A percentile compares a stretch with the other conserved stretches of the same genome.
Evolutionary conservation across 805 yeast genomes (phyloP).

Genomic region (Soucietia sequanensis): DNA sequence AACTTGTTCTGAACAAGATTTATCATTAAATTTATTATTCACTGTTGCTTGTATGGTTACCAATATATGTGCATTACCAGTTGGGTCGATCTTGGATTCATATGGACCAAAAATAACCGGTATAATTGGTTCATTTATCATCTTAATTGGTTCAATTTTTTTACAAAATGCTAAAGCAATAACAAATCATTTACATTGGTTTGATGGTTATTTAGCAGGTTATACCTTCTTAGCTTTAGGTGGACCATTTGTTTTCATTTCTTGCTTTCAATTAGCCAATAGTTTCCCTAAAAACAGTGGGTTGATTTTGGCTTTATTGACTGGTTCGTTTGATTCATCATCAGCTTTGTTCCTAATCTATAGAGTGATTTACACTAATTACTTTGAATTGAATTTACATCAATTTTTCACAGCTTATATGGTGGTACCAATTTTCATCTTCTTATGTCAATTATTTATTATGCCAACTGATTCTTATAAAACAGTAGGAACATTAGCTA

Average conservation of each 20-base stretch:
- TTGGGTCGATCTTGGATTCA: slow-evolving; percentile 74
- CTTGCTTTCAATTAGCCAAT: slow-evolving; percentile 85
- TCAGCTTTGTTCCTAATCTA: slow-evolving; percentile 62
- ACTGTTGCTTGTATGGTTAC: slow-evolving; percentile 86
- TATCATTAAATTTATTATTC: slow-evolving; percentile 78
- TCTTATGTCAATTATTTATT: slow-evolving; percentile 67
- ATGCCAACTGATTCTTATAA: slow-evolving; percentile 82
- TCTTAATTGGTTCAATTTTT: slow-evolving; percentile 54
- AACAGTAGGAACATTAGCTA: slow-evolving; percentile 65
- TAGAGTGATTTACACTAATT: slow-evolving; percentile 57
- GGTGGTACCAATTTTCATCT: slow-evolving; percentile 74
- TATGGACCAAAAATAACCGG: slow-evolving; percentile 84
- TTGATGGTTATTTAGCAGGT: slow-evolving; percentile 74
- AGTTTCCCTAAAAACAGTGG: slow-evolving; percentile 84
- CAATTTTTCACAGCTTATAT: slow-evolving; percentile 67
- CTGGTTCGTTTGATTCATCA: slow-evolving; percentile 61
- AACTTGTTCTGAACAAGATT: slow-evolving; percentile 73
- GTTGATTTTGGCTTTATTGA: slow-evolving; percentile 69
- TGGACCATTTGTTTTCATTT: slow-evolving; percentile 91
- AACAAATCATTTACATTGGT: no score
- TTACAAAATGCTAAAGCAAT: slow-evolving; percentile 41
- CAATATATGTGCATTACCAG: slow-evolving; percentile 77
- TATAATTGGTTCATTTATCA: slow-evolving; percentile 61
- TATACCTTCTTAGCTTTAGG: slow-evolving; percentile 79
- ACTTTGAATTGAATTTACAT: slow-evolving; percentile 42